Evolutionary conservation across 2,329 filamentous ascomycete species (phyloP).

Genomic region (Scedosporium dehoogii): DNA sequence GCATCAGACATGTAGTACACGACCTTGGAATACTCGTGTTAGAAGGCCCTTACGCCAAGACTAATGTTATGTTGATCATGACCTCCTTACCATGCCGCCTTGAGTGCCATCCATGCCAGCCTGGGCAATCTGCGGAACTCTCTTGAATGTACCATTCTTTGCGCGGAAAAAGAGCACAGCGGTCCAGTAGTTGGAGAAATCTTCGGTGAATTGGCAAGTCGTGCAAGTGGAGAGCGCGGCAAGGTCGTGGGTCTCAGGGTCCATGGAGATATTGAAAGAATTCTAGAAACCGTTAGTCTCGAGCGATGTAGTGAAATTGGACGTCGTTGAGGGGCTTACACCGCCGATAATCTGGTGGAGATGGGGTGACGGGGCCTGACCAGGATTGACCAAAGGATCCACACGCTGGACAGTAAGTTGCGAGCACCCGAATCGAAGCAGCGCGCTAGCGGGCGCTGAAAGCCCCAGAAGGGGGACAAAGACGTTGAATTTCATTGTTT

Average conservation of each 20-base stretch:
- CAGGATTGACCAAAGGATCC: constrained; percentile 31
- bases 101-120: constrained; percentile 29
- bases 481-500: neutral
- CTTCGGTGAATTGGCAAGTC: constrained; percentile 22
- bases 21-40: constrained; percentile 12
- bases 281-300: constrained; percentile 11
- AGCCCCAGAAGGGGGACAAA: neutral
- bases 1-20: constrained; percentile 37
- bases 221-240: constrained; percentile 30
- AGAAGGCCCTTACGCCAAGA: neutral
- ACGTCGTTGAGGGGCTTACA: constrained; percentile 8
- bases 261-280: constrained; percentile 36
- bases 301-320: neutral
- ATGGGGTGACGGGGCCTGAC: constrained; percentile 41
- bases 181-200: constrained; percentile 20
- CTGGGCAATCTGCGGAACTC: constrained; percentile 26
- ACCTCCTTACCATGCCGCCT: constrained; percentile 20
- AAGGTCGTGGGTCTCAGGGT: constrained; percentile 20
- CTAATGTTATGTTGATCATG: constrained; percentile 19
- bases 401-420: constrained; percentile 35
- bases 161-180: constrained; percentile 28
- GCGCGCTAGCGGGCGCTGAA: constrained; percentile 7
- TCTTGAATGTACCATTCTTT: constrained; percentile 29
- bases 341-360: constrained; percentile 51
- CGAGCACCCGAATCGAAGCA: constrained; percentile 31